Evolutionary conservation across 768 basidiomycete species (phyloP).

Genomic region (Nidularia sp.): DNA sequence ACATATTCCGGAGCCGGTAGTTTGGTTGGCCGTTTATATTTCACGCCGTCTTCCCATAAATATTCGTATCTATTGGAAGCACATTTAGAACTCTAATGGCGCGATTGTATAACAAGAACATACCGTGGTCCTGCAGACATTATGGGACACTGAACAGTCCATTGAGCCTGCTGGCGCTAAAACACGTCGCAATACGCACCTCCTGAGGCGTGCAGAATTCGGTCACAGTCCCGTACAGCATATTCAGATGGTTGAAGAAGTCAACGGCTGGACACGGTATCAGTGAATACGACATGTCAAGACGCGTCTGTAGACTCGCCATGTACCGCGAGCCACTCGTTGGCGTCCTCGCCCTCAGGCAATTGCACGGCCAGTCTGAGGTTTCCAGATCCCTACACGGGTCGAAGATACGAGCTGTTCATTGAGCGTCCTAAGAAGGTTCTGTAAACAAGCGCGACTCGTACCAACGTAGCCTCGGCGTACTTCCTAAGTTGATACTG

Average conservation of each 20-base stretch:
- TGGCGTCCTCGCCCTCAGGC: slow-evolving; percentile 94
- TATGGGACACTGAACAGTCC: slow-evolving; percentile 68
- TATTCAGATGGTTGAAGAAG: slow-evolving; percentile 99
- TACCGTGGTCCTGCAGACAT: slow-evolving; percentile 96
- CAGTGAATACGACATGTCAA: background rate
- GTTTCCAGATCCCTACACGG: slow-evolving; percentile 86
- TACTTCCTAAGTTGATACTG: slow-evolving; percentile 98
- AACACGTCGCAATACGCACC: slow-evolving; percentile 35
- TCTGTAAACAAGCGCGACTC: slow-evolving; percentile 10
- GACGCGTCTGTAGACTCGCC: slow-evolving; percentile 44
- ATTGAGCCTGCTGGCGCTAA: background rate
- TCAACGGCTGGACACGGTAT: slow-evolving; percentile 71
- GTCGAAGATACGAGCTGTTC: background rate
- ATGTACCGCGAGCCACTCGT: slow-evolving; percentile 99
- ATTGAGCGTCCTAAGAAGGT: background rate
- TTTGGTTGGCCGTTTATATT: slow-evolving; percentile 88
- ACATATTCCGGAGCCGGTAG: slow-evolving; percentile 95
- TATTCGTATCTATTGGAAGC: slow-evolving; percentile 72
- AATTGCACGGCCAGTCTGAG: slow-evolving; percentile 86
- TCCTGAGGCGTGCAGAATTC: slow-evolving; percentile 96
- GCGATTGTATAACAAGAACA: slow-evolving; percentile 15
- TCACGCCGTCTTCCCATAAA: slow-evolving; percentile 89
- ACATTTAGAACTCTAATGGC: background rate
- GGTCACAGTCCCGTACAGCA: slow-evolving; percentile 97
- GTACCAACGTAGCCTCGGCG: slow-evolving; percentile 89